A percentile compares a stretch with the other conserved stretches of the same genome.
phyloP scores from a whole-genome alignment of 2,329 filamentous ascomycete species.

The Escovopsis sp. region DNA sequence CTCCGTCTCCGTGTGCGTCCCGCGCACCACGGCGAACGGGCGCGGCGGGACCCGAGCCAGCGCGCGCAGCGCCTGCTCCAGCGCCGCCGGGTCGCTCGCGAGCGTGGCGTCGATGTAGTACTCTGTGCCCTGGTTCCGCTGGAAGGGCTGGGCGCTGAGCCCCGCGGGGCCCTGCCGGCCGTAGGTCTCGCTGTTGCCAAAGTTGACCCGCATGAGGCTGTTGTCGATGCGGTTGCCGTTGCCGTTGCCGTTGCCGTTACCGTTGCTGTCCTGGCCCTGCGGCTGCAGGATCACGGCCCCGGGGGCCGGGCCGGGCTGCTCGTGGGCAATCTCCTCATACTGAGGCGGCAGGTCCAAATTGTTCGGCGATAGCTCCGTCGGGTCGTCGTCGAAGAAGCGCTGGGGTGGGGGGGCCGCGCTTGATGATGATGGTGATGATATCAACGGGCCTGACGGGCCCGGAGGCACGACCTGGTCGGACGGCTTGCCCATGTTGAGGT shows the following conservation, averaged over 20 bases:
- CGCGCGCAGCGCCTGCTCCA: conserved; percentile 29
- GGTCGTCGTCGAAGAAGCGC: conserved; percentile 23
- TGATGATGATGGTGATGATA: too few species aligned
- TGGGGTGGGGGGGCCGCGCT: conserved; percentile 9
- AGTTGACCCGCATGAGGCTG: background rate
- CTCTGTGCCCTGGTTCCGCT: conserved; percentile 19
- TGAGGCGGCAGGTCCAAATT: conserved; percentile 27
- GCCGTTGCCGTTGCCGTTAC: too few species aligned
- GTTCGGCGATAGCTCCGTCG: conserved; percentile 19
- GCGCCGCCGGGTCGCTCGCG: conserved; percentile 27
- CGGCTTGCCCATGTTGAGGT: conserved; percentile 15
- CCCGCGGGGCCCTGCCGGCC: background rate
- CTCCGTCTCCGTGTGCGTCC: conserved; percentile 29
- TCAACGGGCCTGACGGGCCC: too few species aligned
- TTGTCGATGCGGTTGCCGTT: conserved; percentile 11
- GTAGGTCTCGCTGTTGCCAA: too few species aligned
- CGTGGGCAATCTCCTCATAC: conserved; percentile 26
- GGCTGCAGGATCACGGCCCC: too few species aligned
- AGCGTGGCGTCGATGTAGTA: conserved; percentile 31
- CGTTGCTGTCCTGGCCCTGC: too few species aligned
- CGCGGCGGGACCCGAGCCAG: conserved; percentile 36
- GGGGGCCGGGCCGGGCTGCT: too few species aligned
- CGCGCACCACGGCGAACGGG: conserved; percentile 36
- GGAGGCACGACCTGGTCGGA: conserved; percentile 2
- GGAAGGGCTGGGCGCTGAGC: conserved; percentile 14